Evolutionary conservation across 192 early-diverging fungal species (phyloP), one percentile per base, ranked within the genome.

Genomic region (Backusella parvicylindrica): DNA sequence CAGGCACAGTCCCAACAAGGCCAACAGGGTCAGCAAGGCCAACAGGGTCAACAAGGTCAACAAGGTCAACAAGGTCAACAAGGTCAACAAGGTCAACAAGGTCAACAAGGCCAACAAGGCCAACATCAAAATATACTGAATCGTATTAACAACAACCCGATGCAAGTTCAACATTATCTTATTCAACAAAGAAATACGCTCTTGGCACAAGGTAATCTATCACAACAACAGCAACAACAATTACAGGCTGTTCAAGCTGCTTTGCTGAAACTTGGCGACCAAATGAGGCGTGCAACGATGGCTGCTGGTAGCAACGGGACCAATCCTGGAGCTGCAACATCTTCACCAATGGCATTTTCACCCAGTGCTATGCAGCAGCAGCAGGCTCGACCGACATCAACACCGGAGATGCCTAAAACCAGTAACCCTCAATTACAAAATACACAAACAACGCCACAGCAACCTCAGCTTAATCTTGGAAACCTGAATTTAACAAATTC

Each of bases 21-120:
- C 2, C 18, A 36, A n/a, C 73, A 47, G 35, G n/a, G 66, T 36
- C 76, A 77, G 35, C 70, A 72, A 50, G 41, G 16, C 11, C 64
- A 40, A 37, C 8, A 15, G 0, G 8, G 5, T 0, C 75, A 38
- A 64, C 47, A 71, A 23, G 40, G 35, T 18, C 75, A 76, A 15
- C 66, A 32, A n/a, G 38, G 21, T 2, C 65, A 67, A 47, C 75
- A 76, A 11, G 13, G 15, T 0, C 68, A 60, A 13, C 75, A 64
- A 8, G 33, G 2, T 2, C 76, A 77, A 36, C 76, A 77, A 7
- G 60, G 6, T 11, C 78, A 79, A 28, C 78, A 79, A 40, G 30
- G 21, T 1, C 72, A 79, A 50, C 73, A 74, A 13, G 30, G 23
- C 2, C 67, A 33, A 21, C 68, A 36, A 15, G 13, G 16, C 15